phyloP scores from a whole-genome alignment of 495 filamentous ascomycete species.

The Xylaria grammica region DNA sequence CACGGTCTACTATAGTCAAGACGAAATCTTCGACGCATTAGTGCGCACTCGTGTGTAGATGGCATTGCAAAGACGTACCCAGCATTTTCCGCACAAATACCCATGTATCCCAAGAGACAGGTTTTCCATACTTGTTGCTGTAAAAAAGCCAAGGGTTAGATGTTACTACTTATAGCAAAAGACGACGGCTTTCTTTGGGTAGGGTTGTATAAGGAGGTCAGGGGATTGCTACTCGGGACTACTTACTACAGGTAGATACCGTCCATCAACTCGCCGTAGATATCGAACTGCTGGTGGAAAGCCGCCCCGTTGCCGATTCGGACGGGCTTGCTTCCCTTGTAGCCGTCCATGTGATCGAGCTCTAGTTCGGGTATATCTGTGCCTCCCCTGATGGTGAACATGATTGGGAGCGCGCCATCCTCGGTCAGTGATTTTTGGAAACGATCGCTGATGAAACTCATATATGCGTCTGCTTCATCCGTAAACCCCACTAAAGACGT shows the following conservation, averaged over 20 bases:
- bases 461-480: slow-evolving; percentile 75
- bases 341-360: slow-evolving; percentile 69
- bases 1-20: slow-evolving; percentile 56
- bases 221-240: neutral
- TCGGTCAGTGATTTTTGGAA: slow-evolving; percentile 55
- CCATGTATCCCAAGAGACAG: slow-evolving; percentile 76
- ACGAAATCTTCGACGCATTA: slow-evolving; percentile 50
- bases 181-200: neutral
- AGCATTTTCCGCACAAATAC: slow-evolving; percentile 63
- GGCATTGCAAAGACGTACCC: slow-evolving; percentile 32
- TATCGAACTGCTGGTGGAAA: slow-evolving; percentile 75
- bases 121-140: slow-evolving; percentile 74
- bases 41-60: neutral
- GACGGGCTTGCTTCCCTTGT: slow-evolving; percentile 68
- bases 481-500: slow-evolving; percentile 60
- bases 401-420: slow-evolving; percentile 69
- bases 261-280: slow-evolving; percentile 78
- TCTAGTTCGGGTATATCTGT: slow-evolving; percentile 73
- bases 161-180: neutral
- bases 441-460: slow-evolving; percentile 73
- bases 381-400: slow-evolving; percentile 76
- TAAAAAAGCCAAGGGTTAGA: neutral
- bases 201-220: too few relatives aligned
- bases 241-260: slow-evolving; percentile 67
- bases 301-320: slow-evolving; percentile 78